Evolutionary conservation across 83 land plant genomes (phyloP).

Genomic region (Isoetes engelmannii): DNA sequence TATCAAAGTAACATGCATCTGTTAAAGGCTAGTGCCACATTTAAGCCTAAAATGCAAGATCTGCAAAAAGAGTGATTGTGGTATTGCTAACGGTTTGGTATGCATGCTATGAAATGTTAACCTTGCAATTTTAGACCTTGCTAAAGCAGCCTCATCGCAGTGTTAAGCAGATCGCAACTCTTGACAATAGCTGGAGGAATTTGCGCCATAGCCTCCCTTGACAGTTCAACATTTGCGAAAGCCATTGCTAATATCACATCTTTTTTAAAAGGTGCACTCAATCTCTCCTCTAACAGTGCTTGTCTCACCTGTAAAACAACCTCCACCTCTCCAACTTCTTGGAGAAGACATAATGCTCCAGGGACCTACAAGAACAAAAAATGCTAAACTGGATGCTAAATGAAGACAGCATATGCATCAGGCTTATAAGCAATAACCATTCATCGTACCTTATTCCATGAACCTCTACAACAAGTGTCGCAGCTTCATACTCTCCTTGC

Average conservation of each 20-base stretch:
- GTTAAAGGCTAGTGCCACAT: too few relatives aligned
- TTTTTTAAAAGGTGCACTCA: conserved; percentile 64
- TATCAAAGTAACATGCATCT: too few relatives aligned
- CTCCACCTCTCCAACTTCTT: conserved; percentile 71
- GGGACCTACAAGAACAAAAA: conserved; percentile 49
- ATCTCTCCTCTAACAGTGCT: conserved; percentile 52
- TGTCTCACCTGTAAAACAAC: conserved; percentile 66
- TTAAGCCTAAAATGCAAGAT: too few relatives aligned
- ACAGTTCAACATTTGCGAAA: conserved; percentile 81
- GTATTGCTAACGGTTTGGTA: too few relatives aligned
- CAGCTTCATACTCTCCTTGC: conserved; percentile 58
- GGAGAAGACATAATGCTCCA: conserved; percentile 82
- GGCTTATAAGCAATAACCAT: not conserved
- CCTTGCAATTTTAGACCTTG: too few relatives aligned
- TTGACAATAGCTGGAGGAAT: conserved; percentile 62
- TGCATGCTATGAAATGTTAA: too few relatives aligned
- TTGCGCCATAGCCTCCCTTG: conserved; percentile 87
- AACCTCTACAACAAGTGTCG: conserved; percentile 59
- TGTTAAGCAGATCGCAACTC: conserved; percentile 71
- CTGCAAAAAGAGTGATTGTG: too few relatives aligned
- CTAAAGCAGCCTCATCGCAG: conserved; percentile 61
- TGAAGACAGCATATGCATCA: not conserved
- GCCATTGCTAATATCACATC: conserved; percentile 88
- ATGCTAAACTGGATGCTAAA: not conserved
- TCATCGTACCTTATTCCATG: conserved; percentile 70